These are phyloP conservation scores for Amanita fuliginea DNA, from an alignment of 768 basidiomycete species.

Conservation along the genomic window DNA sequence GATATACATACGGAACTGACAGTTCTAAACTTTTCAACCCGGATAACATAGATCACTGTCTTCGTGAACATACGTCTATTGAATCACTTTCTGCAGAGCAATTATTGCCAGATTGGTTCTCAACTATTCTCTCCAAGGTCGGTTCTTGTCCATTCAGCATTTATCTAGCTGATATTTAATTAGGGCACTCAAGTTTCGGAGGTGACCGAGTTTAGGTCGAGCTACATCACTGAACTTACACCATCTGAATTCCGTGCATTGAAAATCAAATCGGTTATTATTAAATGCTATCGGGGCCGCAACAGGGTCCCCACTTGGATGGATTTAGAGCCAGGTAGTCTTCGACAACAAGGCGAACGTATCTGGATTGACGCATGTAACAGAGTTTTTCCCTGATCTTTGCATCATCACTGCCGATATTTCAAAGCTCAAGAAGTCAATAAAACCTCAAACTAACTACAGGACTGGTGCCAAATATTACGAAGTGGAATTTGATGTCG, in stretches of 20 bases:
- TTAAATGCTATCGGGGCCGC: neutral
- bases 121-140: constrained; percentile 7
- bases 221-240: constrained; percentile 1
- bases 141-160: neutral
- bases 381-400: constrained; percentile 11
- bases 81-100: constrained; percentile 1
- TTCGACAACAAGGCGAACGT: neutral
- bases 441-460: neutral
- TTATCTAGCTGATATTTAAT: neutral
- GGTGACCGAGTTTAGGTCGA: constrained; percentile 12
- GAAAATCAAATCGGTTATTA: constrained; percentile 1
- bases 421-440: constrained; percentile 6
- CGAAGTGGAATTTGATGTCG: constrained; percentile 21
- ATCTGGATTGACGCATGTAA: neutral
- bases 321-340: constrained; percentile 12
- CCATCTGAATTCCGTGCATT: constrained; percentile 7
- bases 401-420: constrained; percentile 14
- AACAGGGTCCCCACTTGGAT: constrained; percentile 11
- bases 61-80: neutral
- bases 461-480: constrained; percentile 11
- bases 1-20: constrained; percentile 10
- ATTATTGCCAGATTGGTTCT: constrained; percentile 6
- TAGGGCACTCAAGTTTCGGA: constrained; percentile 6
- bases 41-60: constrained; percentile 5
- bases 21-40: constrained; percentile 1